Evolutionary conservation across 768 basidiomycete species (phyloP), one percentile per base, ranked within the genome.

Genomic region (Leccinum uliginosum): DNA sequence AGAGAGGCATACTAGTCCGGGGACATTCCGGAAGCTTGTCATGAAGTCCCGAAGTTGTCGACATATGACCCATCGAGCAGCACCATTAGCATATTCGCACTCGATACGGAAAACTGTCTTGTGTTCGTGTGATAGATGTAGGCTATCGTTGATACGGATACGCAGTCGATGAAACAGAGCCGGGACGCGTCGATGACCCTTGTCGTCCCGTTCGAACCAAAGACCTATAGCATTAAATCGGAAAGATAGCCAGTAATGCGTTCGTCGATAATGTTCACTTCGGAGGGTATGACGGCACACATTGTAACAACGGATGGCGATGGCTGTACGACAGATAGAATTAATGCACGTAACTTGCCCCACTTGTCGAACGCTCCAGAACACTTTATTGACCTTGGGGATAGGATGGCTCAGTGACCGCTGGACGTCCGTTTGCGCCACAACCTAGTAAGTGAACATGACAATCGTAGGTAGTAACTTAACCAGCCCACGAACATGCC

Each of bases 21-120:
- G 96, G 96, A 74, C 98, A 99, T 58, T 97, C 91, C 1, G 97
- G 96, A 58, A 98, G 80, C 21, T 86, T 82, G 43, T 85, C 84
- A 96, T 54, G 66, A 99, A 97, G 70, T 98, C 96, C 59, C 91
- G 85, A 53, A 97, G 79, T 73, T 95, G 87, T 52, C 96, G 86
- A 72, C 93, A 93, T n/a, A 93, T 80, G 27, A 97, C 95, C 96
- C 97, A 99, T 70, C 93, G 78, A 67, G 81, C 85, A 12, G 87
- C 86, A 21, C 93, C 93, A 61, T 96, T 94, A 0, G 93, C 96
- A 70, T 99, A 98, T 71, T 97, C 91, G 69, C 94, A 98, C 71
- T 95, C 93, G 62, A 95, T 93, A 15, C 92, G 83, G 69, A 95
- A 95, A 2, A 92, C 85, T 5, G 90, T 84, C 66, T 89, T 89